Evolutionary conservation across 2,329 filamentous ascomycete genomes (phyloP).

Genomic region (Dothistroma septosporum): DNA sequence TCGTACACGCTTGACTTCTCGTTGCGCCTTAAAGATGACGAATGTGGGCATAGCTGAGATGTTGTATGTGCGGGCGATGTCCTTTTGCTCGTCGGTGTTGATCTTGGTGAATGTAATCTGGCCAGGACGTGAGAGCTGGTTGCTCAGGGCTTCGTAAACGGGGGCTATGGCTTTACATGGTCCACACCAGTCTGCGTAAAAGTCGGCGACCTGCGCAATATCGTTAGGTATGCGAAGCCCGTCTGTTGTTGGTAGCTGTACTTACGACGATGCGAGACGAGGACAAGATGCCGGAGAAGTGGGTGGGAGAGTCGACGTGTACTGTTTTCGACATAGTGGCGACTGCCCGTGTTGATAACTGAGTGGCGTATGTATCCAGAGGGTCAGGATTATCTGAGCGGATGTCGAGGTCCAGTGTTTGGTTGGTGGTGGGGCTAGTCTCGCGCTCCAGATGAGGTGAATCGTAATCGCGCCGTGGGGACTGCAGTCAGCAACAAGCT

Average conservation of each 20-base stretch:
- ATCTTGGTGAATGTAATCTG: conserved; percentile 81
- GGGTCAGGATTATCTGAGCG: background rate
- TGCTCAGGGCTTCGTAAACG: conserved; percentile 72
- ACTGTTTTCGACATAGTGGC: conserved; percentile 43
- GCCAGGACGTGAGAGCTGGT: conserved; percentile 64
- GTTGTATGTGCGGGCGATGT: conserved; percentile 68
- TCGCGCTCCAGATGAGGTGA: background rate
- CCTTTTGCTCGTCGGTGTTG: conserved; percentile 72
- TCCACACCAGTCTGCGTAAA: conserved; percentile 82
- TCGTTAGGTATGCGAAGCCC: no score
- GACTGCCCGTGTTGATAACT: conserved; percentile 5
- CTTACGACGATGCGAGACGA: conserved; percentile 73
- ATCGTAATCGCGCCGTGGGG: background rate
- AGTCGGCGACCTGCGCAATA: conserved; percentile 52
- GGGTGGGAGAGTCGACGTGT: conserved; percentile 43
- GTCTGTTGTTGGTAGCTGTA: conserved; percentile 28
- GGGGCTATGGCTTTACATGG: conserved; percentile 82
- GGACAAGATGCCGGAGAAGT: conserved; percentile 65
- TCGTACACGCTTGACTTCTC: conserved; percentile 37
- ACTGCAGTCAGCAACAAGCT: background rate
- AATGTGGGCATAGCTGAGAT: conserved; percentile 87
- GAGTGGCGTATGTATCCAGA: conserved; percentile 3
- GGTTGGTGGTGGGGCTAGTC: background rate
- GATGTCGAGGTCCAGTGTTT: conserved; percentile 1
- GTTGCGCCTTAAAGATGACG: conserved; percentile 56